Evolutionary conservation across 495 filamentous ascomycete genomes (phyloP).

Genomic region (Recurvomyces mirabilis): DNA sequence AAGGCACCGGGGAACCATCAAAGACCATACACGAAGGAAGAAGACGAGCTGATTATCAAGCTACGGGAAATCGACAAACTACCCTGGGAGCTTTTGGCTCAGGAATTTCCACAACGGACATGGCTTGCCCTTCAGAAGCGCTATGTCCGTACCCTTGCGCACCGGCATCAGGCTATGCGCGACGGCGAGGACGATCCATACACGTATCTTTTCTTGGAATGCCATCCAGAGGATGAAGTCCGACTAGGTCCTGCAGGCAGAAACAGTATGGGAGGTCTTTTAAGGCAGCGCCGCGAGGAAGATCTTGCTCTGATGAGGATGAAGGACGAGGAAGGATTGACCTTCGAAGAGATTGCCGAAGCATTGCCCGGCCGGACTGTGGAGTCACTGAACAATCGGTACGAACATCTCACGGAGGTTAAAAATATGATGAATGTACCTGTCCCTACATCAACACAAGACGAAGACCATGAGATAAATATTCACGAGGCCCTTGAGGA

Average conservation of each 20-base stretch:
- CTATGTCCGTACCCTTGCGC: slow-evolving; percentile 15
- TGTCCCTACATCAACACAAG: background rate
- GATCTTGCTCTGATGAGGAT: slow-evolving; percentile 12
- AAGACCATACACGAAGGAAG: slow-evolving; percentile 6
- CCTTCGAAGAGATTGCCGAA: slow-evolving; percentile 10
- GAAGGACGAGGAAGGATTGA: slow-evolving; percentile 9
- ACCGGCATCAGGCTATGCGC: background rate
- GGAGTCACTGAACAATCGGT: slow-evolving; percentile 2
- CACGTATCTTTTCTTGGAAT: slow-evolving; percentile 2
- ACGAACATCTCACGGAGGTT: background rate
- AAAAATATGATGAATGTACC: background rate
- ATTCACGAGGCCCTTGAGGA: background rate
- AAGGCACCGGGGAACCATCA: slow-evolving; percentile 1
- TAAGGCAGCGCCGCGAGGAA: slow-evolving; percentile 10
- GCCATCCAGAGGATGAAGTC: background rate
- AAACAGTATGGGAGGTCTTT: background rate
- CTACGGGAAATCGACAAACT: slow-evolving; percentile 19
- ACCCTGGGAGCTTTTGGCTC: slow-evolving; percentile 10
- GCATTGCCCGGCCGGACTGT: slow-evolving; percentile 7
- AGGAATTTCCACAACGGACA: slow-evolving; percentile 8
- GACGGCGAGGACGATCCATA: slow-evolving; percentile 11
- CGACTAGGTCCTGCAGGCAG: background rate
- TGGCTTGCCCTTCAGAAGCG: slow-evolving; percentile 19
- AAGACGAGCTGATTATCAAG: slow-evolving; percentile 13
- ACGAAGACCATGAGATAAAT: background rate